Evolutionary conservation across 495 filamentous ascomycete species (phyloP), one percentile per base, ranked within the genome.

Genomic region (Glutinoglossum americanum): DNA sequence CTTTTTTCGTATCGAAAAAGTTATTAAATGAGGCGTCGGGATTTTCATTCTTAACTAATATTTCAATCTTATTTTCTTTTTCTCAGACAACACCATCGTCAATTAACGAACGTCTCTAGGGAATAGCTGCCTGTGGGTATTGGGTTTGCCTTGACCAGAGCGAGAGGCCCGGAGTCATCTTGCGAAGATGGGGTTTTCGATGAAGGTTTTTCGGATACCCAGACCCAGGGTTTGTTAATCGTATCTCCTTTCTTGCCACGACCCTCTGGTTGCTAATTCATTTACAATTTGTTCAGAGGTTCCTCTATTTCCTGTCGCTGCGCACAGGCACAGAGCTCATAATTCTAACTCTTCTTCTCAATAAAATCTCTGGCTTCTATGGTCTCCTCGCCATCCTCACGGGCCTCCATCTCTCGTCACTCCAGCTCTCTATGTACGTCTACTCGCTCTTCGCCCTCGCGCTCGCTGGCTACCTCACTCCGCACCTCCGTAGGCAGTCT

Each of bases 311-410:
- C 60, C 85, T 93, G 72, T 84, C 83, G 69, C 80, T 95, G 55
- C 84, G 85, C 59, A 88, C 85, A 33, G 88, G 85, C 63, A 82
- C 84, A 44, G 85, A 89, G 58, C 72, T 94, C 57, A 83, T 92
- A 59, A 80, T 83, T 6, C 72, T 90, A 60, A 80, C 84, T 11
- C 73, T 90, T 57, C 70, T 92, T 30, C 76, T 94, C 66, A 95
- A 95, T 73, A 94, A 94, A 70, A 75, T 84, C 60, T 86, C 85
- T 57, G 87, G 86, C 57, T 71, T 94, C 60, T 94, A 89, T 70
- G 89, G 89, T 63, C 74, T 95, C 55, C 83, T 95, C 59, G 87
- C 89, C 53, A 74, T 93, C 61, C 70, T 87, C 56, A 87, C 84
- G n/a, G 85, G 85, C 64, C 72, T 76, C 59, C 71, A 77, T 58